These are phyloP conservation scores for Flaveria brownii DNA, from an alignment of 129 eudicot genomes.

Conservation along the genomic window DNA sequence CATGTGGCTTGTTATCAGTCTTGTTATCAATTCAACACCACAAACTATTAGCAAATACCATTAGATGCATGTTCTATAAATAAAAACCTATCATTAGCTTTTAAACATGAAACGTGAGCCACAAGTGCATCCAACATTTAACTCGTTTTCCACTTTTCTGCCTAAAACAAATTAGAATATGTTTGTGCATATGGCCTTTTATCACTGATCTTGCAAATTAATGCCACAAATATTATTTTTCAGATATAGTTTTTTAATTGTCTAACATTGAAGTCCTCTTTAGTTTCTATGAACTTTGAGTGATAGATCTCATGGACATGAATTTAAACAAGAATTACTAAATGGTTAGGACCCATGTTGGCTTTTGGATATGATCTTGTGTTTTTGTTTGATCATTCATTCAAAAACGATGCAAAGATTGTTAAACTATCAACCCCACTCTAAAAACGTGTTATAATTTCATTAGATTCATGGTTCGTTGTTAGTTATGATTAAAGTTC, in stretches of 20 bases:
- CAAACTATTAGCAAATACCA: conserved; percentile 9
- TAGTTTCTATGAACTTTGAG: neutral
- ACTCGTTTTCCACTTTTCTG: conserved; percentile 21
- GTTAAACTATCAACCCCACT: neutral
- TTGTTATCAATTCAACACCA: conserved; percentile 12
- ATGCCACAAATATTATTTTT: neutral
- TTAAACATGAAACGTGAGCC: conserved; percentile 27
- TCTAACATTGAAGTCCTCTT: neutral
- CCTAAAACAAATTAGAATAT: neutral
- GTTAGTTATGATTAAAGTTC: neutral
- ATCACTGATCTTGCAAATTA: conserved; percentile 14
- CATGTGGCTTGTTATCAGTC: conserved; percentile 38
- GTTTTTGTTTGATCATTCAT: neutral
- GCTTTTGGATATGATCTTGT: too few relatives aligned
- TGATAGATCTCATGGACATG: neutral
- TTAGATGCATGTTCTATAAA: conserved; percentile 8
- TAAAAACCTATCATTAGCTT: conserved; percentile 19
- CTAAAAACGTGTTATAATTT: neutral
- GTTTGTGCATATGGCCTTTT: neutral
- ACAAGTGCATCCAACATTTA: conserved; percentile 25
- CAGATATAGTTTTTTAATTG: too few relatives aligned
- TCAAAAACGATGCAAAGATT: neutral
- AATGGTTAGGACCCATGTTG: neutral
- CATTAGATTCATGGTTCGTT: neutral
- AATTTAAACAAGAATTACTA: neutral